Evolutionary conservation across 2,329 filamentous ascomycete genomes (phyloP).

Genomic region (Aspergillus fischeri): DNA sequence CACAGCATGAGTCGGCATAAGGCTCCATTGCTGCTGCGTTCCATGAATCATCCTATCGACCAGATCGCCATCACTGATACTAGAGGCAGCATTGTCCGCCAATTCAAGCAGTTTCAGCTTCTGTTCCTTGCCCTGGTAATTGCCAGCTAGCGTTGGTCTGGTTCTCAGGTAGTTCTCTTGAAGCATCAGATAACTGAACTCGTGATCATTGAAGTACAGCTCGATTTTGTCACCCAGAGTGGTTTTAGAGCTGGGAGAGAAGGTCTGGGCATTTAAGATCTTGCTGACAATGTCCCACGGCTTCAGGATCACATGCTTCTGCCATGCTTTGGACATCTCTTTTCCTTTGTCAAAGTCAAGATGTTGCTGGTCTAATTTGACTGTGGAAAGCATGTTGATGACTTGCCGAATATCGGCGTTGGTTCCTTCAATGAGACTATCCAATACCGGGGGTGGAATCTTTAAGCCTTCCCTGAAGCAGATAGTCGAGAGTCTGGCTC

Average conservation of each 20-base stretch:
- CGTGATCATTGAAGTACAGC: constrained; percentile 98
- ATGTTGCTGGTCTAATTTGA: constrained; percentile 76
- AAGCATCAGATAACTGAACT: constrained; percentile 95
- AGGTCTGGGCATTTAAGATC: constrained; percentile 83
- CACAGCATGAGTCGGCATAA: constrained; percentile 94
- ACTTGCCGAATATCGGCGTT: constrained; percentile 96
- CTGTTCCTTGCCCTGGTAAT: constrained; percentile 63
- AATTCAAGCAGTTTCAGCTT: constrained; percentile 82
- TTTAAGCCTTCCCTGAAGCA: constrained; percentile 88
- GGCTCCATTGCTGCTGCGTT: constrained; percentile 93
- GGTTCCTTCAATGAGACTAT: constrained; percentile 91
- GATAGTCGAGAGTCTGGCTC: constrained; percentile 90
- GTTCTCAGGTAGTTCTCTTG: constrained; percentile 95
- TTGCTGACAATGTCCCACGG: constrained; percentile 98
- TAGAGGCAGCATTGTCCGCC: constrained; percentile 81
- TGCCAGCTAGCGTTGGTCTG: constrained; percentile 63
- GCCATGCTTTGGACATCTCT: constrained; percentile 94
- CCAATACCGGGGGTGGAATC: constrained; percentile 75
- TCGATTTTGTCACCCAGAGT: constrained; percentile 97
- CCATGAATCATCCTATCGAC: constrained; percentile 98
- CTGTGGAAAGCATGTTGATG: constrained; percentile 96
- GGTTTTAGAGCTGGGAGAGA: constrained; percentile 74
- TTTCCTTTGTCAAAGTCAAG: constrained; percentile 86
- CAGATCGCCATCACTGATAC: constrained; percentile 94
- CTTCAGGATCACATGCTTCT: constrained; percentile 94